Conservation (phyloP, 2,329 filamentous ascomycete genomes). For the Aspergillus floridensis region DNA sequence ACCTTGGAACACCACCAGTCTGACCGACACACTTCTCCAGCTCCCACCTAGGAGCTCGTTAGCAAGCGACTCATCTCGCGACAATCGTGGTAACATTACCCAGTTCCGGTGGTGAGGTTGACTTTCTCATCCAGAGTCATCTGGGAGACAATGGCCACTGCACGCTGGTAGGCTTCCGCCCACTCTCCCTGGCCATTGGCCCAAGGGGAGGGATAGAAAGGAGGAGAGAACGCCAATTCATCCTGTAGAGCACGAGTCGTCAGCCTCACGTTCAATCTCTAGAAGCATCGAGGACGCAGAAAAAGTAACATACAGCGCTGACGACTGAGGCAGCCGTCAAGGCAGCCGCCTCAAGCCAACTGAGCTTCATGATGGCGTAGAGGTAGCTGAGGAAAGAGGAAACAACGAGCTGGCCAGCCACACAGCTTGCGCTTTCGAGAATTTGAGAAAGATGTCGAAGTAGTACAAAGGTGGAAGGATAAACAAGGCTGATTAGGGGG, state of each 20-base stretch:
- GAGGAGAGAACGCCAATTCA: conserved; percentile 51
- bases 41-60: conserved; percentile 53
- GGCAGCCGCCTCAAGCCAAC: conserved; percentile 33
- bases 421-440: conserved; percentile 1
- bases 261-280: neutral
- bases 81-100: conserved; percentile 53
- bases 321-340: conserved; percentile 33
- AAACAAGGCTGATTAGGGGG: neutral
- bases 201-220: conserved; percentile 86
- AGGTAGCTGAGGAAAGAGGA: conserved; percentile 2
- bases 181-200: conserved; percentile 71
- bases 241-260: conserved; percentile 11
- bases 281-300: neutral
- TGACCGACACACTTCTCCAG: conserved; percentile 76
- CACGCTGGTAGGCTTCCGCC: conserved; percentile 72
- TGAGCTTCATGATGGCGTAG: conserved; percentile 33
- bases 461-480: neutral
- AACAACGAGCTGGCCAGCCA: neutral
- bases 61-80: conserved; percentile 1
- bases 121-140: conserved; percentile 86
- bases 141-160: conserved; percentile 75
- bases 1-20: conserved; percentile 48
- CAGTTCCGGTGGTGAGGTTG: conserved; percentile 87
- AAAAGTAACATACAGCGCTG: conserved; percentile 27
- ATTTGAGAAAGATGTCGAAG: neutral